A percentile compares a stretch with the other conserved stretches of the same genome.
phyloP scores from a whole-genome alignment of 495 filamentous ascomycete species.

The Penicillium macrosclerotiorum region DNA sequence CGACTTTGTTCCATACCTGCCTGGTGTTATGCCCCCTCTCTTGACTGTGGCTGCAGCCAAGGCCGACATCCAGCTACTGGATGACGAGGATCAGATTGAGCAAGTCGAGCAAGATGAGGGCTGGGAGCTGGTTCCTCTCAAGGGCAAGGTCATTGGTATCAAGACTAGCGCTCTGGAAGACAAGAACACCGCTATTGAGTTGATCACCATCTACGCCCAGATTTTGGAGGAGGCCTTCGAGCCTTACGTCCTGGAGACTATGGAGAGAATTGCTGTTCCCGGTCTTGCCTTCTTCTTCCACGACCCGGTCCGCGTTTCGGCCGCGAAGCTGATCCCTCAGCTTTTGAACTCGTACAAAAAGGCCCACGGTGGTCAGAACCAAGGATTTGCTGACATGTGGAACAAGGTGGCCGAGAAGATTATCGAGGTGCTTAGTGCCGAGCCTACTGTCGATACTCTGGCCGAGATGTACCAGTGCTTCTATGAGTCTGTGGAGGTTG shows the following conservation, averaged over 20 bases:
- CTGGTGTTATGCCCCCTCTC: conserved; percentile 91
- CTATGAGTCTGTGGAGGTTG: conserved; percentile 95
- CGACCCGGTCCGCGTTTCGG: conserved; percentile 92
- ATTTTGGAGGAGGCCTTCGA: conserved; percentile 89
- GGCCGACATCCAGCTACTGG: conserved; percentile 94
- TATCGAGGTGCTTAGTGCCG: conserved; percentile 88
- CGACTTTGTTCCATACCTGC: conserved; percentile 89
- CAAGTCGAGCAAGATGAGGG: conserved; percentile 93
- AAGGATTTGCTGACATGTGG: conserved; percentile 78
- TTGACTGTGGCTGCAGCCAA: conserved; percentile 89
- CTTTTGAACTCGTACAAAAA: conserved; percentile 93
- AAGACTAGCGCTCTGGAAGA: conserved; percentile 95
- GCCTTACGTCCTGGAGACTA: conserved; percentile 85
- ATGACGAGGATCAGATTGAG: conserved; percentile 93
- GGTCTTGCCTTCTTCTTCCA: conserved; percentile 99
- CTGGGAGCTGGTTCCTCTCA: conserved; percentile 95
- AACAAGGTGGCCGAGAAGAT: conserved; percentile 81
- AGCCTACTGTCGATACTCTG: conserved; percentile 93
- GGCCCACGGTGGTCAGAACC: conserved; percentile 73
- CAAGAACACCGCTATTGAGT: conserved; percentile 98
- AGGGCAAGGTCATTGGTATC: conserved; percentile 97
- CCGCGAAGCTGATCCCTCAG: conserved; percentile 91
- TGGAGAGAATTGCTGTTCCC: conserved; percentile 94
- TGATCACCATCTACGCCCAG: conserved; percentile 95
- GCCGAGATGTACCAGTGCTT: conserved; percentile 99